phyloP scores from a whole-genome alignment of 768 basidiomycete genomes.

The Trametopsis cervina region DNA sequence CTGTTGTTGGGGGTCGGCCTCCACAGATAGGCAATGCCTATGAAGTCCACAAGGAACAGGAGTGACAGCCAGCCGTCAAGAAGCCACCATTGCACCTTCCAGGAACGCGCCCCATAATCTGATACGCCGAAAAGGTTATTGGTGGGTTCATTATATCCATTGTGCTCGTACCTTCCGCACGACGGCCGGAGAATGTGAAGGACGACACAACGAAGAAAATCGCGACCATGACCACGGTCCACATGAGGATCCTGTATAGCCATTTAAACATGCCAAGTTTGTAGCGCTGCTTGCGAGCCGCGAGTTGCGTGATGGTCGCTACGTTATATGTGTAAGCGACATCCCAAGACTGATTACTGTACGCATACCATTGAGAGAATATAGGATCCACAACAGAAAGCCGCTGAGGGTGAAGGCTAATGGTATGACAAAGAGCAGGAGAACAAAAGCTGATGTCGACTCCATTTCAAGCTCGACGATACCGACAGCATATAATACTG shows the following conservation, averaged over 20 bases:
- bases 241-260: conserved; percentile 78
- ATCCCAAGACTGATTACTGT: neutral
- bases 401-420: conserved; percentile 92
- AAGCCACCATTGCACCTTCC: conserved; percentile 92
- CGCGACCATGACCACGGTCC: conserved; percentile 72
- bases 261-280: conserved; percentile 86
- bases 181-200: conserved; percentile 83
- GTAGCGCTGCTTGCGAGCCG: conserved; percentile 78
- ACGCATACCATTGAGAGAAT: conserved; percentile 69
- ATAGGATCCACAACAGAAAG: conserved; percentile 95
- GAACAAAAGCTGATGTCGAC: conserved; percentile 76
- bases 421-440: conserved; percentile 89
- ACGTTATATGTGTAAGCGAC: neutral
- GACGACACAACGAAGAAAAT: conserved; percentile 93
- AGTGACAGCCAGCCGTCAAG: conserved; percentile 92
- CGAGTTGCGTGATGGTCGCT: conserved; percentile 88
- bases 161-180: conserved; percentile 67
- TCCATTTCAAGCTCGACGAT: conserved; percentile 92
- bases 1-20: conserved; percentile 86
- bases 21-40: conserved; percentile 84
- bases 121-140: neutral
- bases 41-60: conserved; percentile 79
- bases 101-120: conserved; percentile 92
- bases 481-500: conserved; percentile 89
- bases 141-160: neutral